phyloP scores from a whole-genome alignment of 495 filamentous ascomycete species.

The Aspergillus cristatus region DNA sequence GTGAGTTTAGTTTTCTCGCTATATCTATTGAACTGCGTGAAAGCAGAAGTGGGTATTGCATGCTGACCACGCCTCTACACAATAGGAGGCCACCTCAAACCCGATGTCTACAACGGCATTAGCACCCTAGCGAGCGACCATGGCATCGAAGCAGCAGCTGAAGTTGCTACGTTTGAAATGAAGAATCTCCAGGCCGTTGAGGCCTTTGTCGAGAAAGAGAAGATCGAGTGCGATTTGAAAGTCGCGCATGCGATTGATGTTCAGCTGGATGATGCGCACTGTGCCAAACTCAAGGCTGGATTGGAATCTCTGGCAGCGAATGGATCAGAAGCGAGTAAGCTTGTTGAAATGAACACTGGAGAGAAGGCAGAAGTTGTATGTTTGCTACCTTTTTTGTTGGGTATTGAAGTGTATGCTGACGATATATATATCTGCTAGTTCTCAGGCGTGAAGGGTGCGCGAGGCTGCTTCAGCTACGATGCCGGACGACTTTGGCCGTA shows the following conservation, averaged over 20 bases:
- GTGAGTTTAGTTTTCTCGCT: conserved; percentile 6
- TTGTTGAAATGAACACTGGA: conserved; percentile 8
- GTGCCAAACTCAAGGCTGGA: conserved; percentile 14
- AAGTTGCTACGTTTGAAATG: conserved; percentile 25
- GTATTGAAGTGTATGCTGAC: not conserved
- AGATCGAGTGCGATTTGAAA: conserved; percentile 25
- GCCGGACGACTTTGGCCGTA: conserved; percentile 65
- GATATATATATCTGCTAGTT: conserved; percentile 18
- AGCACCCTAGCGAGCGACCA: conserved; percentile 13
- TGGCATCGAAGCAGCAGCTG: conserved; percentile 23
- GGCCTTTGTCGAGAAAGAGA: conserved; percentile 18
- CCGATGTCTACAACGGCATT: conserved; percentile 24
- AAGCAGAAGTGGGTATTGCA: too few relatives aligned
- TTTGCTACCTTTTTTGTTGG: too few relatives aligned
- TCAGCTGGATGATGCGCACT: conserved; percentile 11
- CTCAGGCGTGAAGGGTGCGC: conserved; percentile 40
- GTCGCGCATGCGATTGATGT: conserved; percentile 22
- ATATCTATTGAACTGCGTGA: not conserved
- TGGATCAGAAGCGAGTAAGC: conserved; percentile 11
- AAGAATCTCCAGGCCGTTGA: conserved; percentile 19
- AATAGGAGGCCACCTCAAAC: conserved; percentile 31
- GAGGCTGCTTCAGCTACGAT: conserved; percentile 26
- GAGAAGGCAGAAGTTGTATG: conserved; percentile 15
- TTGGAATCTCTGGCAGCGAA: conserved; percentile 13
- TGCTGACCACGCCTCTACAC: too few relatives aligned